Conservation (phyloP, 2,329 filamentous ascomycete genomes). For the Fusarium coffeatum region DNA sequence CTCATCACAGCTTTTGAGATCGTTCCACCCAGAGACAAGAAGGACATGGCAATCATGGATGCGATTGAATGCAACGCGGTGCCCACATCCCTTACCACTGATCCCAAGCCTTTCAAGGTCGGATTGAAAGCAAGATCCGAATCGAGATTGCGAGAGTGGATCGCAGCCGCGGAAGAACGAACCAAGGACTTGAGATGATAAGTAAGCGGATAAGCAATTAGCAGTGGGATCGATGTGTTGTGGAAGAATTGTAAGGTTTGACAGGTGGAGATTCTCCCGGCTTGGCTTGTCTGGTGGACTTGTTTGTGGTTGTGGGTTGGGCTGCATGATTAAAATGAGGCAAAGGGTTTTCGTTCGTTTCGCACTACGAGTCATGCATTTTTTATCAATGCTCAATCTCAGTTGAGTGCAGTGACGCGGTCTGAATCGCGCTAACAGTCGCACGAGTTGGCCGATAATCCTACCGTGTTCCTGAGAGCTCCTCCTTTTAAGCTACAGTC, state of each 20-base stretch:
- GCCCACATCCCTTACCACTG: conserved; percentile 68
- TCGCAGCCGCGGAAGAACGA: conserved; percentile 62
- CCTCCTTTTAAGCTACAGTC: conserved; percentile 1
- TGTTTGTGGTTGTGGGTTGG: neutral
- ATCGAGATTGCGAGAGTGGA: conserved; percentile 61
- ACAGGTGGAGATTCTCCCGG: conserved; percentile 14
- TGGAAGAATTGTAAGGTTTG: conserved; percentile 24
- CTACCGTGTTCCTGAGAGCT: neutral
- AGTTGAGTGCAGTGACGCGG: conserved; percentile 11
- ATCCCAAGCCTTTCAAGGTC: conserved; percentile 71
- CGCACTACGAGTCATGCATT: conserved; percentile 14
- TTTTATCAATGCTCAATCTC: neutral
- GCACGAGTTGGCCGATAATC: neutral
- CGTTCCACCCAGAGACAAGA: conserved; percentile 57
- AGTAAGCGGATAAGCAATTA: conserved; percentile 9
- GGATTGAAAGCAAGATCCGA: conserved; percentile 57
- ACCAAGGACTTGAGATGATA: conserved; percentile 54
- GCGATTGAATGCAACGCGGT: conserved; percentile 67
- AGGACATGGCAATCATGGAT: conserved; percentile 65
- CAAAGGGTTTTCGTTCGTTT: conserved; percentile 10
- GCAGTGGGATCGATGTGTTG: conserved; percentile 4
- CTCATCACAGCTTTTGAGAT: conserved; percentile 70
- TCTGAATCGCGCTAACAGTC: neutral
- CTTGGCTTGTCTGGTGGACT: neutral
- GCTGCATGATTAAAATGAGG: conserved; percentile 20